Conservation (phyloP, 148 eudicot species). For the Rhododendron ferrugineum region DNA sequence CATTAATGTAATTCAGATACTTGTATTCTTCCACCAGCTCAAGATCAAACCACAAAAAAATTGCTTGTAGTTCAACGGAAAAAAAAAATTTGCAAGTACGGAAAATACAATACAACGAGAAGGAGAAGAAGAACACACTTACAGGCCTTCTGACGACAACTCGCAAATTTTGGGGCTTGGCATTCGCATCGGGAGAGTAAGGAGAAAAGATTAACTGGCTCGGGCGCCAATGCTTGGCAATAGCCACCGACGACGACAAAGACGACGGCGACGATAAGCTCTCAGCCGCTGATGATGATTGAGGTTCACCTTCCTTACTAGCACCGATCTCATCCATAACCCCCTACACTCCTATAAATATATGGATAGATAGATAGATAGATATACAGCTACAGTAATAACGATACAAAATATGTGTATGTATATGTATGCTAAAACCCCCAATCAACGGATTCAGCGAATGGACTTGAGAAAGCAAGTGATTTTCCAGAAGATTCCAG, state of each 20-base stretch:
- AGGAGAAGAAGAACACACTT: constrained; percentile 18
- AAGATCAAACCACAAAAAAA: not conserved
- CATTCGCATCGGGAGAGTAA: constrained; percentile 33
- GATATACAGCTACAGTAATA: not conserved
- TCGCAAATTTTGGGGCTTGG: constrained; percentile 37
- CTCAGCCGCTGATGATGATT: constrained; percentile 14
- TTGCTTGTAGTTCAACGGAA: not conserved
- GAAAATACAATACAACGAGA: not conserved
- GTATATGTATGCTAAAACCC: not conserved
- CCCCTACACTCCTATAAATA: not conserved
- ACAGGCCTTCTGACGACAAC: constrained; percentile 57
- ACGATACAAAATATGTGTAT: not conserved
- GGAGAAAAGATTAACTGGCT: constrained; percentile 46
- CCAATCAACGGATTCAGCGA: not conserved
- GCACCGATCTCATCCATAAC: constrained; percentile 35
- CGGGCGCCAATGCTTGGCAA: constrained; percentile 39
- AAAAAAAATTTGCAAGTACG: not conserved
- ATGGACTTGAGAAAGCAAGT: constrained; percentile 20
- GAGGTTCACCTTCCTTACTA: constrained; percentile 19
- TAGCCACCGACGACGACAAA: constrained; percentile 13
- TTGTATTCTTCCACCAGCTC: not conserved
- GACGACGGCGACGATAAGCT: constrained; percentile 9
- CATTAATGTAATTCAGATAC: not conserved
- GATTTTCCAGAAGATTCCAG: constrained; percentile 58
- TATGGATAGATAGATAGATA: not conserved